Conservation (phyloP, 768 basidiomycete genomes). For the Tricholoma sp. region DNA sequence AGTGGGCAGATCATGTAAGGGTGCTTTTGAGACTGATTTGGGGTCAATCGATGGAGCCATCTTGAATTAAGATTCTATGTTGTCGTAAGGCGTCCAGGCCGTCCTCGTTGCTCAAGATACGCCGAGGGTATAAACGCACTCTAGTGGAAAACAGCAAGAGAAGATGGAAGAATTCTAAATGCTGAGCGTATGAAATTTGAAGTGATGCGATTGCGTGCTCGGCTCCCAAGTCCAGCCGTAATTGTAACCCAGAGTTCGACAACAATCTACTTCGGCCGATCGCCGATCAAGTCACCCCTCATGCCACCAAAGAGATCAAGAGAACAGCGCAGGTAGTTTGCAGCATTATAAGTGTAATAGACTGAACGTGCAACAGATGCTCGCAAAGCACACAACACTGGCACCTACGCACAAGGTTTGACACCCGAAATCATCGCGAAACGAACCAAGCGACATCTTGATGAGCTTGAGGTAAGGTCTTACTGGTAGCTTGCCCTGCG, state of each 20-base stretch:
- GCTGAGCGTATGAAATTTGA: constrained; percentile 6
- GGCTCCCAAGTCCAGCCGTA: too few relatives aligned
- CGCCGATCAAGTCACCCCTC: too few relatives aligned
- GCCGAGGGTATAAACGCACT: not conserved
- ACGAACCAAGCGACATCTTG: constrained; percentile 71
- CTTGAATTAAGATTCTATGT: constrained; percentile 7
- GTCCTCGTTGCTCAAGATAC: constrained; percentile 1
- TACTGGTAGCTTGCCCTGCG: not conserved
- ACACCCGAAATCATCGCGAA: constrained; percentile 67
- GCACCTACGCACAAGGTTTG: constrained; percentile 31
- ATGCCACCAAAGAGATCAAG: constrained; percentile 48
- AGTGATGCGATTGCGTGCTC: constrained; percentile 24
- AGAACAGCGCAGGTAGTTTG: constrained; percentile 38
- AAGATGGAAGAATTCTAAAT: constrained; percentile 1
- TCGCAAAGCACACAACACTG: constrained; percentile 42
- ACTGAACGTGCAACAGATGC: constrained; percentile 30
- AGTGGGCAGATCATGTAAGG: constrained; percentile 59
- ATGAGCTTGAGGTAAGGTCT: constrained; percentile 70
- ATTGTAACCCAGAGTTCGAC: not conserved
- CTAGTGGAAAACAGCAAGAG: constrained; percentile 2
- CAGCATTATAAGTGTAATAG: not conserved
- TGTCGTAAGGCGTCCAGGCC: constrained; percentile 2
- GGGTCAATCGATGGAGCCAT: constrained; percentile 37
- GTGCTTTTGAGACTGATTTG: constrained; percentile 25
- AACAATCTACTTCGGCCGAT: constrained; percentile 10